A percentile compares a stretch with the other conserved stretches of the same genome.
Evolutionary conservation across 2,329 filamentous ascomycete genomes (phyloP).

Genomic region (Colletotrichum sp.): DNA sequence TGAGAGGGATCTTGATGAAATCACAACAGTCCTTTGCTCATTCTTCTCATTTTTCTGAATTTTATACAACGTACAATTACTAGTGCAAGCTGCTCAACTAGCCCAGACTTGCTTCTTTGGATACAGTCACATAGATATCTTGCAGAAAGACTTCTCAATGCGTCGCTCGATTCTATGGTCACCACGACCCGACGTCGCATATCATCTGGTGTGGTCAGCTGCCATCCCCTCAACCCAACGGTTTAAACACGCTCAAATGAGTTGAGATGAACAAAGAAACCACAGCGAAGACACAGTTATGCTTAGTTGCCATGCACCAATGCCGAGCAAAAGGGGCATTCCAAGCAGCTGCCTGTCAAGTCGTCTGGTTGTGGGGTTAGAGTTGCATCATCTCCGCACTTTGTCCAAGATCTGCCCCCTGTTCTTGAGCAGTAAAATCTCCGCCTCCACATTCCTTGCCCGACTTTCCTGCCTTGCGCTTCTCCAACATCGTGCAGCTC

Average conservation of each 20-base stretch:
- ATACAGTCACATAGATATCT: no score
- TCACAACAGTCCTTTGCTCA: no score
- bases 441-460: neutral
- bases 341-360: neutral
- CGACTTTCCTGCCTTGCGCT: neutral
- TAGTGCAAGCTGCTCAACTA: no score
- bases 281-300: neutral
- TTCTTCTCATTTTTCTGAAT: no score
- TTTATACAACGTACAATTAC: no score
- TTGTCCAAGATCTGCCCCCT: neutral
- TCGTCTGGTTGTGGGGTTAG: neutral
- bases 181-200: neutral
- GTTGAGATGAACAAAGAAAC: neutral
- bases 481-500: neutral
- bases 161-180: no score
- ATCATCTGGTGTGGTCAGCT: neutral
- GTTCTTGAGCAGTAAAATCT: neutral
- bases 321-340: neutral
- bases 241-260: neutral
- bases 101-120: no score
- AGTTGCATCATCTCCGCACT: slow-evolving; percentile 5
- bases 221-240: neutral
- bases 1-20: no score
- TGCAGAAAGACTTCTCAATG: no score
- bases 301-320: neutral